Evolutionary conservation across 306 rosid species (phyloP).

Genomic region (Lathyrus sativus): DNA sequence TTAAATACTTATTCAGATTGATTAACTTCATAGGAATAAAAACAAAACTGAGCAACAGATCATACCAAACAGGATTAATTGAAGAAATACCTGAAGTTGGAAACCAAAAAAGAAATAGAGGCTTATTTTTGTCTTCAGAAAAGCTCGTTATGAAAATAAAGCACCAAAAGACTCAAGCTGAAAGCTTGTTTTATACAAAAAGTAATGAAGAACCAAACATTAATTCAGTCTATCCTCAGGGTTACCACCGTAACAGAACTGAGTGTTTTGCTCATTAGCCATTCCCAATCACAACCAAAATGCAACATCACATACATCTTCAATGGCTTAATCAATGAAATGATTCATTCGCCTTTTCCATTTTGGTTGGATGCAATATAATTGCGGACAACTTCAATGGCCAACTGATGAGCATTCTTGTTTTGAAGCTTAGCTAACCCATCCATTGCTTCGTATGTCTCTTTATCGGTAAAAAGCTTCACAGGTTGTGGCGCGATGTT

Average conservation of each 20-base stretch:
- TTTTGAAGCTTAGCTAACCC: slow-evolving; percentile 74
- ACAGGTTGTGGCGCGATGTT: slow-evolving; percentile 70
- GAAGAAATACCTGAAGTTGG: slow-evolving; percentile 4
- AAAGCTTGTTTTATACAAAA: slow-evolving; percentile 29
- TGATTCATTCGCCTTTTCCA: slow-evolving; percentile 66
- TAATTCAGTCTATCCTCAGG: slow-evolving; percentile 33
- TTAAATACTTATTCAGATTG: slow-evolving; percentile 9
- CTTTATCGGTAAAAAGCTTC: slow-evolving; percentile 84
- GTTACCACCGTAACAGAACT: slow-evolving; percentile 58
- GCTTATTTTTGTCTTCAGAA: slow-evolving; percentile 27
- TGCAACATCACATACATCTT: slow-evolving; percentile 33
- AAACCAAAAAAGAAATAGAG: slow-evolving; percentile 36
- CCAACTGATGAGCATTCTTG: slow-evolving; percentile 91
- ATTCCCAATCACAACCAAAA: slow-evolving; percentile 22
- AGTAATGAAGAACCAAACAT: slow-evolving; percentile 20
- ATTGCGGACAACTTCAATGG: slow-evolving; percentile 87
- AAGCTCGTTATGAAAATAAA: slow-evolving; percentile 27
- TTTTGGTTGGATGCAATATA: slow-evolving; percentile 79
- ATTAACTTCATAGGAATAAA: slow-evolving; percentile 31
- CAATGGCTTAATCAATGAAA: slow-evolving; percentile 44
- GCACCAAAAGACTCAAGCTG: slow-evolving; percentile 27
- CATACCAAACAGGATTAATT: slow-evolving; percentile 12
- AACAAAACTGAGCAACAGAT: slow-evolving; percentile 17
- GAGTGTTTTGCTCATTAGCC: slow-evolving; percentile 36
- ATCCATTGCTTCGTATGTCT: slow-evolving; percentile 78